Evolutionary conservation across 345 rosid species (phyloP).

Genomic region (Moricandia moricandioides): DNA sequence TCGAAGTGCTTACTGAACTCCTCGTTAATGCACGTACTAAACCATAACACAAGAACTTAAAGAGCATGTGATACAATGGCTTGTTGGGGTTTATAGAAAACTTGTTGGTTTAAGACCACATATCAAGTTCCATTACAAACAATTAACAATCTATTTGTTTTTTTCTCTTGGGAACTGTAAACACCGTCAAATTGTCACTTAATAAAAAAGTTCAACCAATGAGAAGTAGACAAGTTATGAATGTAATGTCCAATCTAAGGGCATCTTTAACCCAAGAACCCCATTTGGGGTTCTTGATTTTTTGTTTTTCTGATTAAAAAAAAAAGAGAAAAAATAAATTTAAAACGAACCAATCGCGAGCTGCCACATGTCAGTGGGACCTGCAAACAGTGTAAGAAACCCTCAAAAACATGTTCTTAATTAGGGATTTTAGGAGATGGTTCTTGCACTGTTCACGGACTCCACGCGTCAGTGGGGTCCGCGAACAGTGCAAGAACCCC

Average conservation of each 20-base stretch:
- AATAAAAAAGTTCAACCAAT: slow-evolving; percentile 27
- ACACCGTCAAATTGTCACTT: background rate
- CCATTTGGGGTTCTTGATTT: too few species aligned
- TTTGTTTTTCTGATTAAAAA: too few species aligned
- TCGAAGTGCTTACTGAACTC: slow-evolving; percentile 8
- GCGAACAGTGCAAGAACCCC: too few species aligned
- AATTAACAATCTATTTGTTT: background rate
- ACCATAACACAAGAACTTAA: background rate
- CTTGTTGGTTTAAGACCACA: background rate
- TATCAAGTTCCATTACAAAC: background rate
- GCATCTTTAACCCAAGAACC: too few species aligned
- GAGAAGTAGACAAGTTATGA: slow-evolving; percentile 25
- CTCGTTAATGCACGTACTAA: background rate
- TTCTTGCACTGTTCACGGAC: too few species aligned
- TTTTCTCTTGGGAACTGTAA: background rate
- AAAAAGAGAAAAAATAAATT: too few species aligned
- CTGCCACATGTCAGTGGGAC: too few species aligned
- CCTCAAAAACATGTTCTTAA: too few species aligned
- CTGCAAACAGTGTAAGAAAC: too few species aligned
- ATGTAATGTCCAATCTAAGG: slow-evolving; percentile 28
- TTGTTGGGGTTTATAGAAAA: background rate
- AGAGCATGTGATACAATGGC: background rate
- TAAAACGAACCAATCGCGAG: too few species aligned
- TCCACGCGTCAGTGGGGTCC: too few species aligned
- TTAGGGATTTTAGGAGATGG: too few species aligned